Conservation (phyloP, 441 rosid genomes). For the Euphorbia schlechtendalii region DNA sequence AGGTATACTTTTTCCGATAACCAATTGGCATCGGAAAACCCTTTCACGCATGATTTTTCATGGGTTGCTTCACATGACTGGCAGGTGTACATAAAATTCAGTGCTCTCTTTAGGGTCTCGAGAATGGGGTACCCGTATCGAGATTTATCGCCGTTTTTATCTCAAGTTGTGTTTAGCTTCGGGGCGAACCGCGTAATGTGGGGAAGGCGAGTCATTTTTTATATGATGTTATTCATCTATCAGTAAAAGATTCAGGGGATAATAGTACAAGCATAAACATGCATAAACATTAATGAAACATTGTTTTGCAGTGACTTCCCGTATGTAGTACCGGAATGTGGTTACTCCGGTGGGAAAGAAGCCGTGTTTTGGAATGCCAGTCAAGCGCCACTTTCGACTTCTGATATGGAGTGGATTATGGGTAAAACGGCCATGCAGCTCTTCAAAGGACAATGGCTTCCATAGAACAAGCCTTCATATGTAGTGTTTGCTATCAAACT, state of each 20-base stretch:
- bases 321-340: slow-evolving; percentile 71
- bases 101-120: slow-evolving; percentile 81
- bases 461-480: slow-evolving; percentile 6
- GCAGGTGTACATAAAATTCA: slow-evolving; percentile 80
- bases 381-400: slow-evolving; percentile 41
- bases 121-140: slow-evolving; percentile 55
- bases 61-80: no score
- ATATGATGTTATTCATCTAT: no score
- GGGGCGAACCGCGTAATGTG: slow-evolving; percentile 84
- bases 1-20: no score
- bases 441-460: slow-evolving; percentile 55
- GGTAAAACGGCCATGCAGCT: slow-evolving; percentile 64
- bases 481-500: no score
- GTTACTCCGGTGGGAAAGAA: slow-evolving; percentile 66
- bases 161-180: slow-evolving; percentile 51
- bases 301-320: slow-evolving; percentile 70
- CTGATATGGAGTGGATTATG: slow-evolving; percentile 66
- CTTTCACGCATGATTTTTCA: no score
- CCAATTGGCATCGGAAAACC: no score
- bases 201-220: slow-evolving; percentile 55
- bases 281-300: background rate
- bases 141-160: slow-evolving; percentile 51
- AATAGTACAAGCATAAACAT: no score
- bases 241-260: background rate
- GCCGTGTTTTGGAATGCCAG: slow-evolving; percentile 43